phyloP scores from a whole-genome alignment of 352 stramenopile species.

The Peronosclerospora sorghi region DNA sequence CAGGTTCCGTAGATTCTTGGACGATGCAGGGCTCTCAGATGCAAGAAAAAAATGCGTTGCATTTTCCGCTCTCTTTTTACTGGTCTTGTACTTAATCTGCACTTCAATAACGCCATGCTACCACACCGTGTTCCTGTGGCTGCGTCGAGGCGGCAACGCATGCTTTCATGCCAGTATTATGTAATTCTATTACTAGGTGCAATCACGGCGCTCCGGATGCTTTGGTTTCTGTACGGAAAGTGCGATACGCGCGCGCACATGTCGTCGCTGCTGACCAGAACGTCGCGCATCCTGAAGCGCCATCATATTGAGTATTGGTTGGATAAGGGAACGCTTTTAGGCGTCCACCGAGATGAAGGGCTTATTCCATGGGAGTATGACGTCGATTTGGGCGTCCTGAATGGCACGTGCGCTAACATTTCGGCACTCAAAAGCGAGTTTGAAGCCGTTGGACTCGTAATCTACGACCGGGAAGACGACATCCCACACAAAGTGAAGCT shows the following conservation, averaged over 20 bases:
- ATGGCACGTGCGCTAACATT: slow-evolving; percentile 53
- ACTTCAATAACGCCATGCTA: slow-evolving; percentile 10
- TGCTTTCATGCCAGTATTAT: slow-evolving; percentile 13
- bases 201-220: slow-evolving; percentile 21
- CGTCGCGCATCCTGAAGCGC: slow-evolving; percentile 42
- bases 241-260: slow-evolving; percentile 67
- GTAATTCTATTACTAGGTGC: slow-evolving; percentile 21
- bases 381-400: slow-evolving; percentile 72
- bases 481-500: slow-evolving; percentile 76
- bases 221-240: slow-evolving; percentile 60
- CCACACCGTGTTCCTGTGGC: slow-evolving; percentile 15
- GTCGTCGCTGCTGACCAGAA: slow-evolving; percentile 55
- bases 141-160: slow-evolving; percentile 6
- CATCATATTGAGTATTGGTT: slow-evolving; percentile 76
- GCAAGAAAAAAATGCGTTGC: slow-evolving; percentile 44
- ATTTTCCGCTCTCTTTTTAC: slow-evolving; percentile 6
- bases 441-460: slow-evolving; percentile 39
- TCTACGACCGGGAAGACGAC: slow-evolving; percentile 58
- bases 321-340: slow-evolving; percentile 67
- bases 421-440: slow-evolving; percentile 61
- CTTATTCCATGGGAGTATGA: slow-evolving; percentile 79
- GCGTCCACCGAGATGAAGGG: slow-evolving; percentile 51
- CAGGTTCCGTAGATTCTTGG: slow-evolving; percentile 1
- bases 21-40: slow-evolving; percentile 9
- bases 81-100: slow-evolving; percentile 9